phyloP scores from a whole-genome alignment of 495 filamentous ascomycete genomes.

The Evernia prunastri region DNA sequence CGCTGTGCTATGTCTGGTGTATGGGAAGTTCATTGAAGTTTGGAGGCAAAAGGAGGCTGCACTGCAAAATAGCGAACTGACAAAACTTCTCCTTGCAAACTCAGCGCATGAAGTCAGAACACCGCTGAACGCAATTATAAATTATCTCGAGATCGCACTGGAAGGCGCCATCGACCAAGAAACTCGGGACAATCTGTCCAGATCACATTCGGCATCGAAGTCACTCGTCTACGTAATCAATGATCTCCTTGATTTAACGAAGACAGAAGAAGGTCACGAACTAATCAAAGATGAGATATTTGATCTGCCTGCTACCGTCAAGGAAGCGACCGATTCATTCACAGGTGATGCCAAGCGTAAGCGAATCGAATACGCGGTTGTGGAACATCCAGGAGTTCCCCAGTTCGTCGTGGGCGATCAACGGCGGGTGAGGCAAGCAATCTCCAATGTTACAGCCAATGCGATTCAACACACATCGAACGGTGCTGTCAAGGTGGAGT shows the following conservation, averaged over 20 bases:
- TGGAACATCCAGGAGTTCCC: conserved; percentile 64
- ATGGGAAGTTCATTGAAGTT: conserved; percentile 86
- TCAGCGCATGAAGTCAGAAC: conserved; percentile 94
- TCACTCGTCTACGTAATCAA: conserved; percentile 95
- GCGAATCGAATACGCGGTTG: conserved; percentile 58
- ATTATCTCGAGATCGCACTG: conserved; percentile 89
- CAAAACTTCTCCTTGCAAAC: conserved; percentile 75
- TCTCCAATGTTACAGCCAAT: conserved; percentile 79
- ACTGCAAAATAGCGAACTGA: conserved; percentile 74
- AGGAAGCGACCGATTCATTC: conserved; percentile 70
- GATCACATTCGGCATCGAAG: conserved; percentile 91
- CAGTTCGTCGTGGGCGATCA: conserved; percentile 70
- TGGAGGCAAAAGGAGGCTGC: conserved; percentile 90
- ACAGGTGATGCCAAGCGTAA: conserved; percentile 70
- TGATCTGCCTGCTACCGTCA: conserved; percentile 63
- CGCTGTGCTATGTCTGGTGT: conserved; percentile 82
- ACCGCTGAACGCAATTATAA: conserved; percentile 92
- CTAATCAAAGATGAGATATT: conserved; percentile 79
- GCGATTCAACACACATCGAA: conserved; percentile 71
- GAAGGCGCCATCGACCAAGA: conserved; percentile 77
- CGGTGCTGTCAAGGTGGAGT: conserved; percentile 69
- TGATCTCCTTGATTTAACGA: conserved; percentile 86
- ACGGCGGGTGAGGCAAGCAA: conserved; percentile 67
- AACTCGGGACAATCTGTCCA: conserved; percentile 79
- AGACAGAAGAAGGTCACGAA: conserved; percentile 74